A percentile compares a stretch with the other conserved stretches of the same genome.
phyloP scores from a whole-genome alignment of 768 basidiomycete genomes.

The Trametes cubensis region DNA sequence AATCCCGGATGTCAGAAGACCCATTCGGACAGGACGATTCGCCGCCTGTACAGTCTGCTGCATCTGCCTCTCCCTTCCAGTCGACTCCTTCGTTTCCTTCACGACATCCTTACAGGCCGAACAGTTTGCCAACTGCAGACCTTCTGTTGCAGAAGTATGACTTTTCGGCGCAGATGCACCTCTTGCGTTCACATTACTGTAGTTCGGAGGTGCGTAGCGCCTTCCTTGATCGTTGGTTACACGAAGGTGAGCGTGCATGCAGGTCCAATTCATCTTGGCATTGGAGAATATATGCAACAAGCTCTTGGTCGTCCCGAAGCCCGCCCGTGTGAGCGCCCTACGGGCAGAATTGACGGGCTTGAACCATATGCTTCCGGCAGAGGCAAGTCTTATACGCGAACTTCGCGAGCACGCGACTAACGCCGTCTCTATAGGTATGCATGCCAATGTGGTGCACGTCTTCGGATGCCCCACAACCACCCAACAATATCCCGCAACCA shows the following conservation, averaged over 20 bases:
- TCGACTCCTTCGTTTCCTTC: constrained; percentile 72
- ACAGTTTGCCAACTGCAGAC: constrained; percentile 51
- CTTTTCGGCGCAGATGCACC: constrained; percentile 61
- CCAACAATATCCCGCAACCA: constrained; percentile 51
- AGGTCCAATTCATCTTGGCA: constrained; percentile 85
- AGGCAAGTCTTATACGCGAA: constrained; percentile 51
- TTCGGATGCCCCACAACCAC: constrained; percentile 54
- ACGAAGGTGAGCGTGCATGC: constrained; percentile 21
- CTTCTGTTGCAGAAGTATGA: constrained; percentile 70
- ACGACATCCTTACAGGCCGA: constrained; percentile 49
- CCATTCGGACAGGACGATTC: constrained; percentile 71
- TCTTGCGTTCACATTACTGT: constrained; percentile 86
- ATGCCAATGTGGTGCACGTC: constrained; percentile 88
- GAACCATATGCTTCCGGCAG: constrained; percentile 95
- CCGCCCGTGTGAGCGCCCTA: constrained; percentile 93
- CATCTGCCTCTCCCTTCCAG: constrained; percentile 54
- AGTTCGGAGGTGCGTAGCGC: constrained; percentile 69
- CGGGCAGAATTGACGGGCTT: constrained; percentile 93
- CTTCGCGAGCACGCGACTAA: not conserved
- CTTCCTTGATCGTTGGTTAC: not conserved
- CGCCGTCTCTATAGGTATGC: constrained; percentile 57
- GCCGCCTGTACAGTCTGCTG: constrained; percentile 35
- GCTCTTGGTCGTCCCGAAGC: constrained; percentile 88
- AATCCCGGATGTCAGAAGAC: constrained; percentile 66
- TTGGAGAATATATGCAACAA: constrained; percentile 93